Evolutionary conservation across 2,329 filamentous ascomycete species (phyloP), one percentile per base, ranked within the genome.

Genomic region (Talaromyces marneffei): DNA sequence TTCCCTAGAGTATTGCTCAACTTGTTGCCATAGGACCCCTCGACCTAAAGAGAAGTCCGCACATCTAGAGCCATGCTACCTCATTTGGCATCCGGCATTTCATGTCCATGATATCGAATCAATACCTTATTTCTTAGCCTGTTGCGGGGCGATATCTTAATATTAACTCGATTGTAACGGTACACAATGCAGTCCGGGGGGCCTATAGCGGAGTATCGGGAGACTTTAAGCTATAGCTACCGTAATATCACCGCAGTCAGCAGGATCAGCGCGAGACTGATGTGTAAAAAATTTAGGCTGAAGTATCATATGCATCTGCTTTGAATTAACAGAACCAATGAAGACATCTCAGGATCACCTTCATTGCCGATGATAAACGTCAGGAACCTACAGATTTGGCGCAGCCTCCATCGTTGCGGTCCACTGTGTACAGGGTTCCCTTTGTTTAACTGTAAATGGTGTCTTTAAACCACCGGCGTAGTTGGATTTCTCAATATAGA

Each of bases 181-280:
- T 52, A 8, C 20, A 16, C 29, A 23, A 40, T 56, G 53, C 20
- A 42, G 35, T 29, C 53, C 10, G 23, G 25, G 23, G 25, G 53
- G 39, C 4, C 29, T 40, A 29, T 42, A 40, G 53, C 53, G 53
- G 53, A 56, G 9, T 56, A 56, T 56, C 53, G 53, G 53, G n/a
- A 42, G 23, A 56, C 6, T 3, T 40, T 44, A 25, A 9, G 5
- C 35, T 27, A 39, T 39, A 12, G 14, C 16, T 29, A n/a, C n/a
- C n/a, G n/a, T n/a, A n/a, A n/a, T 29, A 9, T 8, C 12, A 4
- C 35, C 10, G n/a, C 50, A 10, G 23, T 25, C 35, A 40, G 33
- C 53, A 29, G n/a, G 10, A 33, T 52, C 29, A 20, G 29, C 48
- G 29, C 18, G 48, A 52, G 29, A 31, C n/a, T 50, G 27, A 16